Base-by-base conservation (phyloP, 2,329 filamentous ascomycete species). In the Biscogniauxia sp. region DNA sequence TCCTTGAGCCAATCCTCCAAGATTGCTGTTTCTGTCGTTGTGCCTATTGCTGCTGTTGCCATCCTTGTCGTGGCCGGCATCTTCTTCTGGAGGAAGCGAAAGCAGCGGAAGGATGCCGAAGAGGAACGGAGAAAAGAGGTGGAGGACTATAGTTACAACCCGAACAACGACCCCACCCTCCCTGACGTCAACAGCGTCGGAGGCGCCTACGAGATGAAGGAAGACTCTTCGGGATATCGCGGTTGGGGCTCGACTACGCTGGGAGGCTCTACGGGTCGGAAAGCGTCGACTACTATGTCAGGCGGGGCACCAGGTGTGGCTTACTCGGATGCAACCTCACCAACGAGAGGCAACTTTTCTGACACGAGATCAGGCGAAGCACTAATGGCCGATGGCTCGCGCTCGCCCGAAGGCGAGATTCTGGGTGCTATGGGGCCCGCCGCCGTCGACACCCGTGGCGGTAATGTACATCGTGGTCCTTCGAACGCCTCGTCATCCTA, bases 401-500 rank as follows among this genome's bases (percentile, higher is more conserved):
- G 79, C 51, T 84, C 84, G 2, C 84, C 83, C n/a, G 91, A 94
- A 69, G 89, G 89, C 56, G 93, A 96, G 73, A 91, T 92, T 53
- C 84, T 97, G 45, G 92, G 90, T 56, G 91, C 89, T 51, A 88
- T 97, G 77, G 92, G 92, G 2, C 90, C 91, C 13, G 82, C 85
- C 15, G 83, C 89, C 25, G 82, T 85, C 59, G 84, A 85, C 63
- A 89, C 90, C 75, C 83, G 86, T 56, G 81, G 78, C 20, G 80
- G 78, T 25, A 91, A 92, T 66, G 90, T 98, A 41, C 91, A 90
- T 66, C 90, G 95, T 57, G 95, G 95, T 1, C 88, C 92, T 1
- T 98, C 94, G 5, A 98, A 98, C 72, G 95, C 95, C 5, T 99
- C 95, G 0, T 98, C 95, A 0, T 93, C 92, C 1, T 99, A 98